Conservation (phyloP, 345 rosid species). For the Kernera saxatilis region DNA sequence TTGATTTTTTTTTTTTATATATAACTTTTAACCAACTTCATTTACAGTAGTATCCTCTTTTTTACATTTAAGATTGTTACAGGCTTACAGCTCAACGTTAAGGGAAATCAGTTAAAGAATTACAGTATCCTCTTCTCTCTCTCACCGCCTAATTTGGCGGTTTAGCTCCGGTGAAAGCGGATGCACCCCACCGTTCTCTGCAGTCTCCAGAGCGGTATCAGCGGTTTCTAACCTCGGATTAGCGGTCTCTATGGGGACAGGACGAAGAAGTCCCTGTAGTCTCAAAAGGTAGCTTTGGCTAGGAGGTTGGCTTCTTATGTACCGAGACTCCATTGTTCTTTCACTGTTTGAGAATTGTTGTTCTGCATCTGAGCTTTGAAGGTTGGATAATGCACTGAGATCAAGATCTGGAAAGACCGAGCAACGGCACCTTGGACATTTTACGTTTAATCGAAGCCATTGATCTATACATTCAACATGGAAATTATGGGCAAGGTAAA, state of each 20-base stretch:
- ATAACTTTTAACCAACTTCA: neutral
- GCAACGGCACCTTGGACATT: constrained; percentile 92
- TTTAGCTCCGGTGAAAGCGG: neutral
- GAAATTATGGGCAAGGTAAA: constrained; percentile 92
- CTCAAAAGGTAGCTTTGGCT: constrained; percentile 64
- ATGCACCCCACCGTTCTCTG: constrained; percentile 4
- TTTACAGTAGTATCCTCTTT: neutral
- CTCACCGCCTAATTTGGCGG: neutral
- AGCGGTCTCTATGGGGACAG: constrained; percentile 43
- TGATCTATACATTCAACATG: constrained; percentile 85
- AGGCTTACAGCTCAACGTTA: neutral
- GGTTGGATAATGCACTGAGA: constrained; percentile 71
- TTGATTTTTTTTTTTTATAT: neutral
- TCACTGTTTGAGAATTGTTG: constrained; percentile 22
- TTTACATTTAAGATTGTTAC: neutral
- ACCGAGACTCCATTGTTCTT: constrained; percentile 25
- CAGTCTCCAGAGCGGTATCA: neutral
- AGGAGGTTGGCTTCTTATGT: constrained; percentile 51
- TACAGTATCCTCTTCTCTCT: neutral
- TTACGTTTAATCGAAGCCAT: constrained; percentile 84
- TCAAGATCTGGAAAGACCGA: constrained; percentile 89
- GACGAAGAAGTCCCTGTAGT: constrained; percentile 50
- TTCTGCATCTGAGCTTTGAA: constrained; percentile 53
- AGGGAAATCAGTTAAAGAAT: neutral
- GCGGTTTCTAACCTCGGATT: constrained; percentile 24